These are phyloP conservation scores for Nakazawaea peltata DNA, from an alignment of 805 yeast genomes.

Conservation along the genomic window DNA sequence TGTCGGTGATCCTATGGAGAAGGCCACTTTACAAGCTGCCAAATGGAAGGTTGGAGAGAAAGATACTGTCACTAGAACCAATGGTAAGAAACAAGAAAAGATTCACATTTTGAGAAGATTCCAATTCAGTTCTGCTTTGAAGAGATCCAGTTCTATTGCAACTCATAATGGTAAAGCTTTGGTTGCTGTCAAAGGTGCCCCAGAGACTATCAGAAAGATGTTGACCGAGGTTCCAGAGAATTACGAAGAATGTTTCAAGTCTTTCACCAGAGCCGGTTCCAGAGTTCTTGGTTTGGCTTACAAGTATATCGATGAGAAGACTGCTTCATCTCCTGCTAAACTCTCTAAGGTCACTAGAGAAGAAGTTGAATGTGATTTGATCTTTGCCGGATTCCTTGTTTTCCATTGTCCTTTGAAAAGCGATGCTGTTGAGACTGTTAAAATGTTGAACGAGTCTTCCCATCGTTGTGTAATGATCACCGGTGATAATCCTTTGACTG, in stretches of 20 bases:
- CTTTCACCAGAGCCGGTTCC: slow-evolving; percentile 90
- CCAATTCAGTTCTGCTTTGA: slow-evolving; percentile 93
- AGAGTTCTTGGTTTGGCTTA: slow-evolving; percentile 95
- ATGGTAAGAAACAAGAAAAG: slow-evolving; percentile 30
- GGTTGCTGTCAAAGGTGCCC: slow-evolving; percentile 95
- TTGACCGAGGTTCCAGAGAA: slow-evolving; percentile 59
- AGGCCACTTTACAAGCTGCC: slow-evolving; percentile 84
- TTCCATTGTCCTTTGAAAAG: slow-evolving; percentile 95
- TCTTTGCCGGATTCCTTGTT: slow-evolving; percentile 87
- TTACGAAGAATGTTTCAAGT: slow-evolving; percentile 81
- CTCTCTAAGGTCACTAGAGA: slow-evolving; percentile 62
- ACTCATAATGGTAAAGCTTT: slow-evolving; percentile 45
- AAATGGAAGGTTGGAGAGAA: slow-evolving; percentile 78
- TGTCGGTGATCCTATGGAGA: slow-evolving; percentile 99
- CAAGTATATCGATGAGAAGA: slow-evolving; percentile 51
- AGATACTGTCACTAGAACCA: slow-evolving; percentile 51
- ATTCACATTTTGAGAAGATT: slow-evolving; percentile 82
- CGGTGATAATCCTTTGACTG: slow-evolving; percentile 97
- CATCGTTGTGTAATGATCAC: slow-evolving; percentile 98
- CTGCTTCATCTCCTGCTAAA: slow-evolving; percentile 38
- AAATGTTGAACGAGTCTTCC: slow-evolving; percentile 89
- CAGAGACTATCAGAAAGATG: slow-evolving; percentile 86
- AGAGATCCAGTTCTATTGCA: slow-evolving; percentile 88
- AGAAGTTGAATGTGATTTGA: slow-evolving; percentile 63
- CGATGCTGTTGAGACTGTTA: slow-evolving; percentile 85